These are phyloP conservation scores for Lactifluus subvellereus DNA, from an alignment of 768 basidiomycete species.

Conservation along the genomic window DNA sequence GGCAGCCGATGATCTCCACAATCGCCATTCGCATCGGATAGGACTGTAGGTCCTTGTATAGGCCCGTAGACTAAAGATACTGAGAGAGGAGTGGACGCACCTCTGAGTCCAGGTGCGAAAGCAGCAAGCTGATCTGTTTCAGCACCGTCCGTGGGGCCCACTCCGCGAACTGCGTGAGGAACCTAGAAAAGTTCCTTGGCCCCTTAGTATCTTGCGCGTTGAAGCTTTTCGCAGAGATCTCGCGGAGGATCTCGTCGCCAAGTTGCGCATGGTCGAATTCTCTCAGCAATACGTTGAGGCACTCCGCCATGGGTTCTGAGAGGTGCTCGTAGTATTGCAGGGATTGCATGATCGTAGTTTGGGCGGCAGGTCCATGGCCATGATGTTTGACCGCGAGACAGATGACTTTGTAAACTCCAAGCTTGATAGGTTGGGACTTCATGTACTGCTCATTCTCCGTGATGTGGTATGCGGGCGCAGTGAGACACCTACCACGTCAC, in stretches of 20 bases:
- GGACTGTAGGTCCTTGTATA: constrained; percentile 43
- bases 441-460: constrained; percentile 84
- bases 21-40: constrained; percentile 96
- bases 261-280: constrained; percentile 88
- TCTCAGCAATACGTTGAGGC: constrained; percentile 67
- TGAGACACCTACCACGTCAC: constrained; percentile 60
- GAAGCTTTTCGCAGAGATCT: constrained; percentile 76
- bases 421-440: constrained; percentile 66
- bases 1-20: constrained; percentile 80
- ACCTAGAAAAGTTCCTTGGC: constrained; percentile 77
- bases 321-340: constrained; percentile 94
- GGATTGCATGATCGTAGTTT: constrained; percentile 86
- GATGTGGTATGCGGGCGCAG: constrained; percentile 81
- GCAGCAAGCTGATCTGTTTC: constrained; percentile 84
- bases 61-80: background rate
- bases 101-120: constrained; percentile 88
- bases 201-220: constrained; percentile 80
- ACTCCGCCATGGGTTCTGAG: constrained; percentile 90
- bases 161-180: constrained; percentile 78
- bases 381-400: constrained; percentile 92
- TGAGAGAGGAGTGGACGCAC: constrained; percentile 35
- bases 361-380: constrained; percentile 73
- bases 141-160: constrained; percentile 71
- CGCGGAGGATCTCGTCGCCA: constrained; percentile 86
- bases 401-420: constrained; percentile 80